phyloP scores from a whole-genome alignment of 1,284 basidiomycete species.

The Boletus albobrunnescens region DNA sequence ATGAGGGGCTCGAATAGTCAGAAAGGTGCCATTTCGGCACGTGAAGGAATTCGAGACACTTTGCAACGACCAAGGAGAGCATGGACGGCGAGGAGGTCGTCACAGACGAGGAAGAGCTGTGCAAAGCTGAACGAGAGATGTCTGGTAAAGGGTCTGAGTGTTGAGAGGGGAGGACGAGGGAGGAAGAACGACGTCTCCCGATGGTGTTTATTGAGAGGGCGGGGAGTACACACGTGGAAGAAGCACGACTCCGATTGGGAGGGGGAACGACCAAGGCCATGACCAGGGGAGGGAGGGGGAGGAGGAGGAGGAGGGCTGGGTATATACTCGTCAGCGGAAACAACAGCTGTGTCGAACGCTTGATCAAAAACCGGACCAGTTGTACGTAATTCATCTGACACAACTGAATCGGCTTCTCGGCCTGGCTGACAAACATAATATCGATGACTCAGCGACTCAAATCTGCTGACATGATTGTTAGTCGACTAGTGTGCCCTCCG shows the following conservation, averaged over 20 bases:
- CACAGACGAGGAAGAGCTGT: conserved; percentile 7
- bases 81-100: conserved; percentile 36
- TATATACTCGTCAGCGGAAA: conserved; percentile 1
- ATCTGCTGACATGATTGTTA: no score
- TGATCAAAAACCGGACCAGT: conserved; percentile 23
- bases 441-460: conserved; percentile 16
- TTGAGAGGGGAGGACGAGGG: conserved; percentile 32
- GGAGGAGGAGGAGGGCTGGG: background rate
- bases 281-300: no score
- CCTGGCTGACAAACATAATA: background rate
- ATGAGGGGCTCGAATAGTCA: conserved; percentile 44
- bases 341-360: conserved; percentile 6
- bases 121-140: background rate
- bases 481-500: conserved; percentile 61
- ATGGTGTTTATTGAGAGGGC: conserved; percentile 50
- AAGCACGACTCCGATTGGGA: conserved; percentile 49
- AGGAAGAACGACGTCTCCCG: conserved; percentile 49
- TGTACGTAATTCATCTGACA: conserved; percentile 23
- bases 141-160: conserved; percentile 1
- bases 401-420: conserved; percentile 19
- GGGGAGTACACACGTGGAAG: conserved; percentile 57
- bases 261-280: conserved; percentile 34
- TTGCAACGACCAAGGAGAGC: conserved; percentile 47
- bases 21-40: conserved; percentile 34
- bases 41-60: conserved; percentile 52